Percentiles rank a stretch among this genome's conserved stretches.
Evolutionary conservation across 257 asterid genomes (phyloP).

Genomic region (Nicotiana tomentosiformis): DNA sequence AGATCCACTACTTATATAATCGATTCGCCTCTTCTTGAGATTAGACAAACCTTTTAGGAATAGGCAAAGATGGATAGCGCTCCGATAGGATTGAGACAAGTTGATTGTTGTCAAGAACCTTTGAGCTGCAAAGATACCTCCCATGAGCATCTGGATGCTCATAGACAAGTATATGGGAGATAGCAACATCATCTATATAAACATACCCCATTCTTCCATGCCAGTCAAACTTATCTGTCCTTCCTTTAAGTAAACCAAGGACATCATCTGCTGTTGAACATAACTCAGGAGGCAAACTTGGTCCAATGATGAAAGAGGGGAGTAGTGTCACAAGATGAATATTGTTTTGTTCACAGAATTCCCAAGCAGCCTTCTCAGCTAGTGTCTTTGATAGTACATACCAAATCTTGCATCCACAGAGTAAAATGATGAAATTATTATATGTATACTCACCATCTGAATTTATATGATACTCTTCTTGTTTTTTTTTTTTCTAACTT

Average conservation of each 20-base stretch:
- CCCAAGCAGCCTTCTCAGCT: slow-evolving; percentile 95
- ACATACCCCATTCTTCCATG: slow-evolving; percentile 97
- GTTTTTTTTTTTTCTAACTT: too few relatives aligned
- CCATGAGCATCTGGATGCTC: slow-evolving; percentile 58
- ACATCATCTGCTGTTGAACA: slow-evolving; percentile 75
- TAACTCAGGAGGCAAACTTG: slow-evolving; percentile 54
- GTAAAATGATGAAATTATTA: background rate
- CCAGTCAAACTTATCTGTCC: slow-evolving; percentile 52
- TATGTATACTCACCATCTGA: background rate
- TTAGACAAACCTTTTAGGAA: slow-evolving; percentile 51
- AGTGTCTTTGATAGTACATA: slow-evolving; percentile 70
- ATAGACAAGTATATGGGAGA: slow-evolving; percentile 58
- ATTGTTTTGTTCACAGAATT: slow-evolving; percentile 54
- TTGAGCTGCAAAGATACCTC: slow-evolving; percentile 68
- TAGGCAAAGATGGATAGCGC: slow-evolving; percentile 55
- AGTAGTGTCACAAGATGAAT: slow-evolving; percentile 61
- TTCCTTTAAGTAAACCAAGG: slow-evolving; percentile 79
- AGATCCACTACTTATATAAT: background rate
- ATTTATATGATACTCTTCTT: background rate
- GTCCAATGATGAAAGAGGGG: slow-evolving; percentile 82
- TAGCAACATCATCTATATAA: slow-evolving; percentile 86
- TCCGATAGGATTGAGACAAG: slow-evolving; percentile 44
- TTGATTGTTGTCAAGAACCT: slow-evolving; percentile 51
- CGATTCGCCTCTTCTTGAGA: background rate
- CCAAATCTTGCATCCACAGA: slow-evolving; percentile 44